phyloP scores from a whole-genome alignment of 2,329 filamentous ascomycete genomes.

The Stagonosporopsis tanaceti region DNA sequence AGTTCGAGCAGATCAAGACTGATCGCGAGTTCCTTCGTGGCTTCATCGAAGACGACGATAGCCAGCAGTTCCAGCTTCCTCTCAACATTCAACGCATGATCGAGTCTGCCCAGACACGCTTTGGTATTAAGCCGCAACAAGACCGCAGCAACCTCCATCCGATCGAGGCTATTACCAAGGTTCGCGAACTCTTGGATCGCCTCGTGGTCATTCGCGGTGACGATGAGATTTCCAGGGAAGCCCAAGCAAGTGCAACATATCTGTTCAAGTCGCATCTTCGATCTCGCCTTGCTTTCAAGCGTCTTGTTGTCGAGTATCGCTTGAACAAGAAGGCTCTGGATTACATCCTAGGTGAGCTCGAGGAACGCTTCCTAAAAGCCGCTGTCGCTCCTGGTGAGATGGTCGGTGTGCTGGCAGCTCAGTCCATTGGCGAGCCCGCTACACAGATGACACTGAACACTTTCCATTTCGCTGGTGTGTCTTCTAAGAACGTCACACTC shows the following conservation, averaged over 20 bases:
- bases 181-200: slow-evolving; percentile 76
- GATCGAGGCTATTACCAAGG: slow-evolving; percentile 81
- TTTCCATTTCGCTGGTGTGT: slow-evolving; percentile 99
- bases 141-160: slow-evolving; percentile 90
- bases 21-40: slow-evolving; percentile 78
- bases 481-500: slow-evolving; percentile 98
- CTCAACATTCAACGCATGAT: slow-evolving; percentile 92
- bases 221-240: slow-evolving; percentile 83
- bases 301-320: slow-evolving; percentile 83
- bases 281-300: slow-evolving; percentile 90
- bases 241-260: slow-evolving; percentile 85
- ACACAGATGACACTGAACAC: slow-evolving; percentile 99
- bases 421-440: slow-evolving; percentile 97
- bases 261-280: slow-evolving; percentile 92
- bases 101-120: slow-evolving; percentile 86
- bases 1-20: slow-evolving; percentile 80
- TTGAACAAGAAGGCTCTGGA: slow-evolving; percentile 92
- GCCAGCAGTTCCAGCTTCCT: slow-evolving; percentile 88
- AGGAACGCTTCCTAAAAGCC: slow-evolving; percentile 85
- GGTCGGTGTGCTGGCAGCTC: slow-evolving; percentile 96
- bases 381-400: slow-evolving; percentile 94
- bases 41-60: slow-evolving; percentile 72
- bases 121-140: slow-evolving; percentile 80
- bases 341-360: slow-evolving; percentile 88
- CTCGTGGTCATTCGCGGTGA: slow-evolving; percentile 86